Evolutionary conservation across 352 stramenopile species (phyloP).

Genomic region (Globisporangium mamillatum): DNA sequence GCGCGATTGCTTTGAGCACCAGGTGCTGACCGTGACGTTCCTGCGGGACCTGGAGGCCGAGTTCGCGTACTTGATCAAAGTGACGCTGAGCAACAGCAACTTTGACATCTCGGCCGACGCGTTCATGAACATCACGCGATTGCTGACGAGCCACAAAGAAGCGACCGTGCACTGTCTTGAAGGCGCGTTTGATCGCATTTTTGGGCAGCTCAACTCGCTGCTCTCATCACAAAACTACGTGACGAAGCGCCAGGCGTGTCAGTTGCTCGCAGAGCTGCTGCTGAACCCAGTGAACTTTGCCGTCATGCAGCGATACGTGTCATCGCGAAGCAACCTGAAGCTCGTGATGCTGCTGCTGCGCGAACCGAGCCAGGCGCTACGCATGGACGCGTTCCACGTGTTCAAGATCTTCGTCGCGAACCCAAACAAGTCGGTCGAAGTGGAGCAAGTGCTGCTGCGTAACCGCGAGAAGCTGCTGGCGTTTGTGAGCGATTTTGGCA

Average conservation of each 20-base stretch:
- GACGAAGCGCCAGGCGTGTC: constrained; percentile 67
- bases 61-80: constrained; percentile 65
- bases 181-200: constrained; percentile 63
- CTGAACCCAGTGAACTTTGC: constrained; percentile 72
- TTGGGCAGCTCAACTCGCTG: constrained; percentile 58
- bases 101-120: constrained; percentile 86
- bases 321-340: constrained; percentile 68
- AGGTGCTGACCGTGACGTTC: constrained; percentile 58
- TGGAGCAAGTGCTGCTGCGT: constrained; percentile 66
- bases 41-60: constrained; percentile 54
- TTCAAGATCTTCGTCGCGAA: constrained; percentile 90
- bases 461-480: constrained; percentile 77
- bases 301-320: constrained; percentile 78
- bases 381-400: constrained; percentile 83
- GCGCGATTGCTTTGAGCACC: constrained; percentile 73
- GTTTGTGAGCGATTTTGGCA: constrained; percentile 77
- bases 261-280: constrained; percentile 71
- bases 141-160: constrained; percentile 67
- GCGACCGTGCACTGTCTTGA: constrained; percentile 49
- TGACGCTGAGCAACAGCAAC: constrained; percentile 75
- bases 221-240: constrained; percentile 69
- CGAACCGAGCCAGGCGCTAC: constrained; percentile 69
- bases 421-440: constrained; percentile 71
- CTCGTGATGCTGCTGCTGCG: constrained; percentile 73
- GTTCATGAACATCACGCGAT: constrained; percentile 72